Conservation (phyloP, 2,329 filamentous ascomycete species). For the Cladosporium colombiae region DNA sequence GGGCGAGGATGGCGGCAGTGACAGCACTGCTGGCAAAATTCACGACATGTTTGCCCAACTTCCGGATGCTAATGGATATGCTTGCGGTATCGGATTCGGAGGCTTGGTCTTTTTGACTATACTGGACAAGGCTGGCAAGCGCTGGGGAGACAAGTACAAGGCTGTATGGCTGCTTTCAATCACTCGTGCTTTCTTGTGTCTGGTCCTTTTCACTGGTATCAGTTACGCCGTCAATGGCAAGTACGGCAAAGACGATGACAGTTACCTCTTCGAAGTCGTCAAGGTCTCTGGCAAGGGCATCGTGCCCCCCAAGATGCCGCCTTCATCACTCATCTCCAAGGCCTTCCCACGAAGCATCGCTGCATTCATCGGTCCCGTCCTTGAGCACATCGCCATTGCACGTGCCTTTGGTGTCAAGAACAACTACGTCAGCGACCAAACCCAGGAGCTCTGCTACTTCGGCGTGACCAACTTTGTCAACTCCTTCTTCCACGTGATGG, state of each 20-base stretch:
- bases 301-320: conserved; percentile 51
- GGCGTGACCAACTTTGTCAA: conserved; percentile 54
- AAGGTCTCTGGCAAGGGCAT: conserved; percentile 60
- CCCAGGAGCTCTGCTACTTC: conserved; percentile 65
- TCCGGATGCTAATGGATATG: conserved; percentile 58
- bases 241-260: conserved; percentile 36
- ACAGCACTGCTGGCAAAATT: conserved; percentile 58
- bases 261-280: conserved; percentile 59
- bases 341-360: conserved; percentile 59
- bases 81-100: conserved; percentile 60
- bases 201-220: conserved; percentile 64
- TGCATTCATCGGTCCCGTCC: conserved; percentile 61
- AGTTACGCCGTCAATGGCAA: conserved; percentile 63
- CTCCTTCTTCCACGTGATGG: conserved; percentile 65
- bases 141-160: conserved; percentile 60
- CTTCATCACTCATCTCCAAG: conserved; percentile 51
- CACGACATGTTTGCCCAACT: conserved; percentile 60
- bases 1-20: conserved; percentile 54
- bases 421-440: conserved; percentile 63
- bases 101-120: conserved; percentile 58
- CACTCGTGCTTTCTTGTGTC: conserved; percentile 60
- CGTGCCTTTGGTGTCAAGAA: conserved; percentile 64
- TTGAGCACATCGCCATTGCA: conserved; percentile 66
- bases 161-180: conserved; percentile 60
- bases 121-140: conserved; percentile 60